Conservation (phyloP, 2,329 filamentous ascomycete species). For the Aspergillus ustus region DNA sequence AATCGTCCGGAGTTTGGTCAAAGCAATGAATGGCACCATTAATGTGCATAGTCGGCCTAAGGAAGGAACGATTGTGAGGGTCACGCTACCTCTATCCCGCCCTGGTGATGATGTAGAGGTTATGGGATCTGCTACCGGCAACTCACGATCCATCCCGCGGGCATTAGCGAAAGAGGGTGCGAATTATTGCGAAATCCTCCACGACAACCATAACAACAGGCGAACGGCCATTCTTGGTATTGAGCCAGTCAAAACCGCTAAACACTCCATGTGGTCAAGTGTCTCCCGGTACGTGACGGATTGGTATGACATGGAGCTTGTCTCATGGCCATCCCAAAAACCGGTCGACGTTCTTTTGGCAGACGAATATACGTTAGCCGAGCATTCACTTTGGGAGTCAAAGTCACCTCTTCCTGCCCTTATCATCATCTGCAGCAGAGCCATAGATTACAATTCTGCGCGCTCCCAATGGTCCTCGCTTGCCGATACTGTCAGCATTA, state of each 20-base stretch:
- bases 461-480: constrained; percentile 35
- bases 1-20: constrained; percentile 66
- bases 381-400: constrained; percentile 23
- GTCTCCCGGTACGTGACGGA: constrained; percentile 39
- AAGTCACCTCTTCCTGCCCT: constrained; percentile 35
- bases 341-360: constrained; percentile 43
- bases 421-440: constrained; percentile 43
- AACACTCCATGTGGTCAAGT: constrained; percentile 32
- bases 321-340: constrained; percentile 30
- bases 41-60: constrained; percentile 59
- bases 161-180: constrained; percentile 25
- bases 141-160: background rate
- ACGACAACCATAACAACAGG: constrained; percentile 30
- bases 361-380: constrained; percentile 35
- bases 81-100: constrained; percentile 50
- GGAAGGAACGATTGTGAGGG: constrained; percentile 60
- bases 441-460: constrained; percentile 39
- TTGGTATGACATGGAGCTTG: constrained; percentile 44
- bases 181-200: constrained; percentile 31
- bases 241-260: constrained; percentile 23
- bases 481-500: constrained; percentile 42
- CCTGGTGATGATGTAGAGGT: constrained; percentile 27
- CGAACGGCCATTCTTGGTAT: constrained; percentile 37
- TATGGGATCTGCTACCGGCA: constrained; percentile 14
- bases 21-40: constrained; percentile 63